phyloP scores from a whole-genome alignment of 2,329 filamentous ascomycete genomes.

The Onygenales sp. region DNA sequence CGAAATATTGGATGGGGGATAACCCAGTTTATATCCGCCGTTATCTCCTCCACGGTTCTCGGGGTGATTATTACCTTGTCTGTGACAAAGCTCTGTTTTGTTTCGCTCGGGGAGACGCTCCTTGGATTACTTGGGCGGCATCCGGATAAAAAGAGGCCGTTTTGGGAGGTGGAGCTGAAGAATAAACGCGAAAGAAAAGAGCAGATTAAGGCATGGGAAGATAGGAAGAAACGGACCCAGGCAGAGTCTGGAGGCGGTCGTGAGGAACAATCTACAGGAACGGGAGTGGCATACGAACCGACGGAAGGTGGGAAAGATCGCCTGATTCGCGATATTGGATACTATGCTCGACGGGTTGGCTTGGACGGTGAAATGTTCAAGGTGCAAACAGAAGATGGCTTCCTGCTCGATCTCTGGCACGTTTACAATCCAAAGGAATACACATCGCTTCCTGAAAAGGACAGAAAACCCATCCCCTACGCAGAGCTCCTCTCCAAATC shows the following conservation, averaged over 20 bases:
- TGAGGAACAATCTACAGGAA: constrained; percentile 10
- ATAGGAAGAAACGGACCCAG: constrained; percentile 27
- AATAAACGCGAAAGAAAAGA: constrained; percentile 48
- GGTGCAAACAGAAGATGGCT: constrained; percentile 89
- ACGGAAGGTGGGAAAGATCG: constrained; percentile 76
- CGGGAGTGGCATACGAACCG: constrained; percentile 49
- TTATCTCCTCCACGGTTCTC: constrained; percentile 61
- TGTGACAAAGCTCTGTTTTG: constrained; percentile 56
- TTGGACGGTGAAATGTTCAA: constrained; percentile 74
- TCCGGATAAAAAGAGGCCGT: constrained; percentile 49
- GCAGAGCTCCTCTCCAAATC: neutral
- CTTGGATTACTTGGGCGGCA: constrained; percentile 50
- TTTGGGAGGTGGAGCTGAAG: constrained; percentile 61
- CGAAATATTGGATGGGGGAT: no score
- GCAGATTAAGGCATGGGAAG: constrained; percentile 52
- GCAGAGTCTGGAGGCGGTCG: constrained; percentile 33
- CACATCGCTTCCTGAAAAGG: constrained; percentile 30
- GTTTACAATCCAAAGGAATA: constrained; percentile 76
- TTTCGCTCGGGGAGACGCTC: constrained; percentile 40
- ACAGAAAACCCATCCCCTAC: neutral
- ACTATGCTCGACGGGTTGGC: constrained; percentile 81
- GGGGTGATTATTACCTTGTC: constrained; percentile 65
- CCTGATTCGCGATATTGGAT: constrained; percentile 66
- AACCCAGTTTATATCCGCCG: no score
- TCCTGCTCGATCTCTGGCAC: constrained; percentile 82